Percentiles rank a stretch among this genome's conserved stretches.
phyloP scores from a whole-genome alignment of 768 basidiomycete genomes.

The Psilocybe sp. region DNA sequence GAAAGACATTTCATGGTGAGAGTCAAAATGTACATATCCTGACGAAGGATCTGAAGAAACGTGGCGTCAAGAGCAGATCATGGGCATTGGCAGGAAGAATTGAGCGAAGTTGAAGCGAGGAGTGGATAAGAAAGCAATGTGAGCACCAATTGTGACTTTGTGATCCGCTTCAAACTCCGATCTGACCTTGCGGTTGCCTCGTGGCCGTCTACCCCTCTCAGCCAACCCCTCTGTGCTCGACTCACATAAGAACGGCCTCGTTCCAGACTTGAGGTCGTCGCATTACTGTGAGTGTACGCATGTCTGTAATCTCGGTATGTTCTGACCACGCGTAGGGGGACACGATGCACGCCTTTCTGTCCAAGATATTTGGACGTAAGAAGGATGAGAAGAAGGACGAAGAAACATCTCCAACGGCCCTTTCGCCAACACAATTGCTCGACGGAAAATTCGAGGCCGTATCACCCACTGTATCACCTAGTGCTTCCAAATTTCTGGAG shows the following conservation, averaged over 20 bases:
- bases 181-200: constrained; percentile 16
- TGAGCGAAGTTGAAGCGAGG: too few species aligned
- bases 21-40: too few species aligned
- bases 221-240: background rate
- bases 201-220: constrained; percentile 8
- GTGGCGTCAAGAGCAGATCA: too few species aligned
- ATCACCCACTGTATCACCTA: constrained; percentile 45
- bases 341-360: constrained; percentile 67
- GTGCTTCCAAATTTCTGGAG: constrained; percentile 37
- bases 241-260: too few species aligned
- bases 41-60: too few species aligned
- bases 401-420: constrained; percentile 32
- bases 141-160: constrained; percentile 1
- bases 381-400: constrained; percentile 64
- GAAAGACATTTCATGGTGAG: too few species aligned
- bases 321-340: constrained; percentile 21
- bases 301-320: background rate
- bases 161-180: constrained; percentile 8
- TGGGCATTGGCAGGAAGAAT: too few species aligned
- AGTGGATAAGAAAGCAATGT: background rate
- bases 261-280: too few species aligned
- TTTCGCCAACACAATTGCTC: constrained; percentile 45
- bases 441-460: constrained; percentile 77
- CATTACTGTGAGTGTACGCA: constrained; percentile 13
- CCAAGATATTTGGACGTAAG: constrained; percentile 77